Conservation (phyloP, 768 basidiomycete species). For the Amanita thiersii region DNA sequence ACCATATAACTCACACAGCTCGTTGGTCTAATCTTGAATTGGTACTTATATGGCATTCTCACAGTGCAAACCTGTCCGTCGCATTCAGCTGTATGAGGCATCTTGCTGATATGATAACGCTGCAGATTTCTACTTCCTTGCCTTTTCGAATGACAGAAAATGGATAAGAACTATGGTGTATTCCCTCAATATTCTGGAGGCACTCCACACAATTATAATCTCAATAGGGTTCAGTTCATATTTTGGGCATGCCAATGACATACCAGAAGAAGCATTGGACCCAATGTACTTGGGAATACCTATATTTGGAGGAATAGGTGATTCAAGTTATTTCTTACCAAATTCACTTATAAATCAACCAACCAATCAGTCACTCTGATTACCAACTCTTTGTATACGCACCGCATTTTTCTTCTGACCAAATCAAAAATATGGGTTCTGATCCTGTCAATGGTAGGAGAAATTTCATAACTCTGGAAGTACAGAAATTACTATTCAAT, state of each 20-base stretch:
- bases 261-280: too few relatives aligned
- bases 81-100: background rate
- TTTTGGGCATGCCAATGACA: too few relatives aligned
- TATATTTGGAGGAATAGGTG: constrained; percentile 17
- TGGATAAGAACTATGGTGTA: constrained; percentile 19
- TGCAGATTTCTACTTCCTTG: constrained; percentile 23
- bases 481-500: too few relatives aligned
- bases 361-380: too few relatives aligned
- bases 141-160: constrained; percentile 20
- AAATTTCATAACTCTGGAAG: too few relatives aligned
- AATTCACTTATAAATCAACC: too few relatives aligned
- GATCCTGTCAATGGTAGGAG: too few relatives aligned
- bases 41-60: constrained; percentile 2
- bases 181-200: constrained; percentile 20
- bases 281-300: constrained; percentile 19
- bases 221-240: constrained; percentile 20
- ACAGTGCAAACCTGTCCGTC: constrained; percentile 8
- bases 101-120: background rate
- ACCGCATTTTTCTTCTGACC: too few relatives aligned
- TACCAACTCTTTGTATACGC: too few relatives aligned
- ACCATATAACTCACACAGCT: too few relatives aligned
- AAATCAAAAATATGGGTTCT: too few relatives aligned
- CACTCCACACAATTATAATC: constrained; percentile 19
- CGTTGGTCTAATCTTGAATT: background rate
- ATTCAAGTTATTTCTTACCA: too few relatives aligned